phyloP scores from a whole-genome alignment of 1,284 basidiomycete genomes.

The Rhodotorula sp. region DNA sequence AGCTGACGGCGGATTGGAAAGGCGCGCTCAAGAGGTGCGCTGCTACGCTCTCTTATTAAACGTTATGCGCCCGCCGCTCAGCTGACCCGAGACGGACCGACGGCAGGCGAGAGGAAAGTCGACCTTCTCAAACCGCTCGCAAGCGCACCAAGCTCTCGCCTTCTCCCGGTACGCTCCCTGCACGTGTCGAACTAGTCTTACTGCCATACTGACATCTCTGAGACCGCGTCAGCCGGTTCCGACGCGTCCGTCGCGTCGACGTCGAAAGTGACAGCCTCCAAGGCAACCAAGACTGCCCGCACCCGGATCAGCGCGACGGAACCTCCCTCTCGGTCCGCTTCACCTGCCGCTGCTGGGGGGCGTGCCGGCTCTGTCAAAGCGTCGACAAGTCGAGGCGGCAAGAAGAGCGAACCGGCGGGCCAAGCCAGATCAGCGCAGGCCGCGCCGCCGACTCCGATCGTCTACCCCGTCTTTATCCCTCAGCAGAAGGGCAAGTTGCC shows the following conservation, averaged over 20 bases:
- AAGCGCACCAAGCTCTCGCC: conserved; percentile 18
- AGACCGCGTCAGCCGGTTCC: conserved; percentile 3
- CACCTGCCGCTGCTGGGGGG: neutral
- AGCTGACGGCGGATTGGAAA: conserved; percentile 21
- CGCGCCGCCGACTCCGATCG: neutral
- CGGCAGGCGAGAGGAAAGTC: conserved; percentile 1
- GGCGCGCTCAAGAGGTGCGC: conserved; percentile 6
- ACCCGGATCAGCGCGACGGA: conserved; percentile 6
- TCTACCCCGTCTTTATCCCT: conserved; percentile 12
- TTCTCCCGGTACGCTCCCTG: conserved; percentile 11
- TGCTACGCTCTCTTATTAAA: neutral
- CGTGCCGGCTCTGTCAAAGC: neutral
- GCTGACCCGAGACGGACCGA: neutral
- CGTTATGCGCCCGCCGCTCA: no score
- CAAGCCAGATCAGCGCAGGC: neutral
- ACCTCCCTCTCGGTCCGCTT: neutral
- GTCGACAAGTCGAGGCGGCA: neutral
- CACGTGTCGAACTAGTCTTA: neutral
- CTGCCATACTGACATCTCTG: no score
- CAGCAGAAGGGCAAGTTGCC: conserved; percentile 15
- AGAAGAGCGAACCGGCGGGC: neutral
- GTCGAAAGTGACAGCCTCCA: neutral
- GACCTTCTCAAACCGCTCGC: conserved; percentile 9
- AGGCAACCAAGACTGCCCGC: neutral
- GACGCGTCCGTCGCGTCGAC: conserved; percentile 5